Evolutionary conservation across 768 basidiomycete genomes (phyloP).

Genomic region (Boletus bicolor): DNA sequence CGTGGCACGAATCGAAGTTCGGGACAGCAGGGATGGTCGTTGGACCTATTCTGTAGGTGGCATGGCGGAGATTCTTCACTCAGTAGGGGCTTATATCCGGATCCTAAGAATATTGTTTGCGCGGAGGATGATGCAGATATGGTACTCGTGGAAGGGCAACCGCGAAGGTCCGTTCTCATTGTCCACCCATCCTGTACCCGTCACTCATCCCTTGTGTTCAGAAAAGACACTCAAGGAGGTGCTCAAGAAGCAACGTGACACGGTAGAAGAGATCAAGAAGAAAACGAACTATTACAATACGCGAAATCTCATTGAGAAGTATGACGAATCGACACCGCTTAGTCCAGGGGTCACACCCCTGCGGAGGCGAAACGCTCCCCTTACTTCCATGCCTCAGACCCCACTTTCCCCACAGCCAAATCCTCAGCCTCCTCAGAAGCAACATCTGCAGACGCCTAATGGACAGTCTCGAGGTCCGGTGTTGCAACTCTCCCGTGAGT

Average conservation of each 20-base stretch:
- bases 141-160: slow-evolving; percentile 78
- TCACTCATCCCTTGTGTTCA: slow-evolving; percentile 29
- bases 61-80: neutral
- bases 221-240: slow-evolving; percentile 76
- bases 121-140: slow-evolving; percentile 76
- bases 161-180: slow-evolving; percentile 57
- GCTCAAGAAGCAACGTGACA: slow-evolving; percentile 74
- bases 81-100: neutral
- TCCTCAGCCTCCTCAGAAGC: slow-evolving; percentile 9
- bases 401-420: slow-evolving; percentile 31
- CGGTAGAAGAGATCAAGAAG: slow-evolving; percentile 95
- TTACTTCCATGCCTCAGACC: slow-evolving; percentile 31
- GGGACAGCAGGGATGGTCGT: slow-evolving; percentile 53
- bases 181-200: neutral
- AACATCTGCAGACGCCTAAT: slow-evolving; percentile 21
- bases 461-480: slow-evolving; percentile 24
- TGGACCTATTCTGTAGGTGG: slow-evolving; percentile 76
- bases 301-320: slow-evolving; percentile 83
- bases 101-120: slow-evolving; percentile 63
- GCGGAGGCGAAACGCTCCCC: slow-evolving; percentile 38
- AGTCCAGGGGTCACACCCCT: slow-evolving; percentile 36
- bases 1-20: slow-evolving; percentile 24
- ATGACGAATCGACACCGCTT: slow-evolving; percentile 59
- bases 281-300: slow-evolving; percentile 96
- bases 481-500: slow-evolving; percentile 41